Conservation (phyloP, 352 stramenopile species). For the Achlya hypogyna region DNA sequence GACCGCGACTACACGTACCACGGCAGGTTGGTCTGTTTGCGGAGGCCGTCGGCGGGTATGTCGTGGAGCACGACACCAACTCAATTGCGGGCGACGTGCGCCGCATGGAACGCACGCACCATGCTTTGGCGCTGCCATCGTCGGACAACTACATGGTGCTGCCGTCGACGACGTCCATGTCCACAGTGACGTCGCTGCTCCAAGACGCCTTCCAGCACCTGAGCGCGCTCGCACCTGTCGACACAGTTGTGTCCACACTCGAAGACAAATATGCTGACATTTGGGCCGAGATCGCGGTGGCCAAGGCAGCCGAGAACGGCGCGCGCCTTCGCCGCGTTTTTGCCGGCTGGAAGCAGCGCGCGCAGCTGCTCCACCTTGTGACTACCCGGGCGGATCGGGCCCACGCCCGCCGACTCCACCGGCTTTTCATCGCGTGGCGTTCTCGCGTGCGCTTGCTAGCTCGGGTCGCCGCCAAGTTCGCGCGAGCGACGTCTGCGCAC, state of each 20-base stretch:
- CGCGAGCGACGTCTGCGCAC: not conserved
- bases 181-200: conserved; percentile 1
- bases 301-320: not conserved
- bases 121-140: not conserved
- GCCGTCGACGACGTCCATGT: not conserved
- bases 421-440: not conserved
- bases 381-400: not conserved
- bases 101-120: not conserved
- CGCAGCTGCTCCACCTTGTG: not conserved
- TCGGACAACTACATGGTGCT: not conserved
- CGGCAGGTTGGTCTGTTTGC: not conserved
- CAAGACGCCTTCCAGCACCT: not conserved
- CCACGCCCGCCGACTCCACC: not conserved
- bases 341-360: not conserved
- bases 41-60: not conserved
- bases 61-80: not conserved
- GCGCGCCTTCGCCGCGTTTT: not conserved
- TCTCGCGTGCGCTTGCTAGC: not conserved
- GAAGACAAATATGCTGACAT: conserved; percentile 16
- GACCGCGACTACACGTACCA: conserved; percentile 6
- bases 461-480: not conserved
- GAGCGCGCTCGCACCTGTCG: not conserved
- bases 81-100: not conserved
- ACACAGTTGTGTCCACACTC: not conserved
- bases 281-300: conserved; percentile 5